These are phyloP conservation scores for Gliomastix tumulicola DNA, from an alignment of 2,329 filamentous ascomycete species.

Conservation along the genomic window DNA sequence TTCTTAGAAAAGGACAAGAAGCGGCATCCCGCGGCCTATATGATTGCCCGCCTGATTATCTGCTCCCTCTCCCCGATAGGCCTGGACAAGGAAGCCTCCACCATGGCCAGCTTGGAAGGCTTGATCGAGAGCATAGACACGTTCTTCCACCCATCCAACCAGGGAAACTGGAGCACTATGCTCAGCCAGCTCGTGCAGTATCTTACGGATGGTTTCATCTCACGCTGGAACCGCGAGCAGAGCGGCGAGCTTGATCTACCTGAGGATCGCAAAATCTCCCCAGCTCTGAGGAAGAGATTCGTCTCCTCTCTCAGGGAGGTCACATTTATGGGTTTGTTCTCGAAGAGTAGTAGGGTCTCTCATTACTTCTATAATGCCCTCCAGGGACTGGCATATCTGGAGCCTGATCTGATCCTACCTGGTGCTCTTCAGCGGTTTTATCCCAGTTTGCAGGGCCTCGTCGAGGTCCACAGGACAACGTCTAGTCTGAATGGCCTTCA, in stretches of 20 bases:
- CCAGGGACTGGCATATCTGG: conserved; percentile 82
- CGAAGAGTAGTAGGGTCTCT: conserved; percentile 87
- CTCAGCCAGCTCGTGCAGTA: conserved; percentile 88
- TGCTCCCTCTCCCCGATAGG: conserved; percentile 87
- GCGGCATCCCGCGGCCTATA: conserved; percentile 86
- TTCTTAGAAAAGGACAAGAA: conserved; percentile 89
- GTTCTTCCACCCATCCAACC: conserved; percentile 97
- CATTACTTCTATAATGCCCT: conserved; percentile 87
- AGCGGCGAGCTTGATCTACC: conserved; percentile 88
- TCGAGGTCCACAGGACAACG: conserved; percentile 93
- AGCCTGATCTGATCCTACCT: conserved; percentile 85
- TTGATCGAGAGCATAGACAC: conserved; percentile 94
- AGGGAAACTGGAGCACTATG: conserved; percentile 84
- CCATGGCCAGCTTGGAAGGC: conserved; percentile 79
- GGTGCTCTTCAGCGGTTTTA: conserved; percentile 95
- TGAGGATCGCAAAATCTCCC: conserved; percentile 68
- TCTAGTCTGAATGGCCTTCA: conserved; percentile 89
- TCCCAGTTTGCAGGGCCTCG: conserved; percentile 89
- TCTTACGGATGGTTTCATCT: conserved; percentile 91
- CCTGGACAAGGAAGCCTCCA: conserved; percentile 68
- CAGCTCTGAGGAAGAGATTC: conserved; percentile 79
- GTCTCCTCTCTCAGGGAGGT: conserved; percentile 86
- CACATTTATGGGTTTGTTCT: conserved; percentile 96
- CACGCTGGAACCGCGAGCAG: conserved; percentile 93
- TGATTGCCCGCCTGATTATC: conserved; percentile 87